Conservation (phyloP, 2,329 filamentous ascomycete genomes). For the Xylariaceae sp. region DNA sequence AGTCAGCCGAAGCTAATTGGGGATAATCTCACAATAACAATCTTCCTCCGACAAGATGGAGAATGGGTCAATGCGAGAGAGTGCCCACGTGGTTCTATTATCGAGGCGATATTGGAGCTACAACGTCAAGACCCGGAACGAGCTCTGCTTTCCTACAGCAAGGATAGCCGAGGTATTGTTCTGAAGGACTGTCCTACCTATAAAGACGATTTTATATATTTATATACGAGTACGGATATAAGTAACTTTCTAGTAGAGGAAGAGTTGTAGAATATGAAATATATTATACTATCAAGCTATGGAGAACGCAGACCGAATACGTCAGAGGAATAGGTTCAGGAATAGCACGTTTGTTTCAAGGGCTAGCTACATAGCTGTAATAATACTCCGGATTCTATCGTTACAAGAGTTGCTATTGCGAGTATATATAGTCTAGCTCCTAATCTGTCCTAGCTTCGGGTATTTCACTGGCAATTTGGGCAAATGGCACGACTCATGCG, state of each 20-base stretch:
- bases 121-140: conserved; percentile 1
- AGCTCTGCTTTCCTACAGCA: conserved; percentile 1
- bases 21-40: too few relatives aligned
- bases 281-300: neutral
- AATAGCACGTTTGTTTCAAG: neutral
- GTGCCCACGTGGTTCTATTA: conserved; percentile 2
- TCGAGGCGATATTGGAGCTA: conserved; percentile 3
- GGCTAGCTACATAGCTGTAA: neutral
- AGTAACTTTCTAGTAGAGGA: conserved; percentile 1
- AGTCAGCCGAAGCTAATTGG: too few relatives aligned
- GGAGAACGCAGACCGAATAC: too few relatives aligned
- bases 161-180: conserved; percentile 4
- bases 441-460: neutral
- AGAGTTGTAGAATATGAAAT: too few relatives aligned
- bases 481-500: neutral
- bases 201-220: conserved; percentile 3
- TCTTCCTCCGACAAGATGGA: too few relatives aligned
- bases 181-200: conserved; percentile 2
- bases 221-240: conserved; percentile 4
- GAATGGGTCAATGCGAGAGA: too few relatives aligned
- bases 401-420: too few relatives aligned
- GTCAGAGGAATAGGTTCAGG: neutral
- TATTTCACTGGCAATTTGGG: neutral
- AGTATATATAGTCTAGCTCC: too few relatives aligned
- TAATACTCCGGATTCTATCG: too few relatives aligned